A percentile compares a stretch with the other conserved stretches of the same genome.
Conservation (phyloP, 2,329 filamentous ascomycete genomes). For the Allantophomopsis lycopodina region DNA sequence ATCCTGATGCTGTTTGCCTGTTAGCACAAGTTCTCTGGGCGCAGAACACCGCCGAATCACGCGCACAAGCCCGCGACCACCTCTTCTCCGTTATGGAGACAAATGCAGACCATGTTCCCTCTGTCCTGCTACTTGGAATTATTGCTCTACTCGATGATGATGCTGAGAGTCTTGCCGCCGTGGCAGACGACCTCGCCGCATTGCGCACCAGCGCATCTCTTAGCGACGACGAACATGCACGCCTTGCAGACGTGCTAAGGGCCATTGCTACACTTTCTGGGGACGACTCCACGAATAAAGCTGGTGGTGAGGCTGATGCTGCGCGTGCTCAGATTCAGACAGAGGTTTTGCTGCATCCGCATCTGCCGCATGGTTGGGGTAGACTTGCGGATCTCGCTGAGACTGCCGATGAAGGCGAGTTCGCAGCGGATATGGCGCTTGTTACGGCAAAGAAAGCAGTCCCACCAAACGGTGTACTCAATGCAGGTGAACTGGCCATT, state of each 20-base stretch:
- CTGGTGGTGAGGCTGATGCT: slow-evolving; percentile 13
- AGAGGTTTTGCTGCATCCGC: slow-evolving; percentile 70
- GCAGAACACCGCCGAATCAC: slow-evolving; percentile 61
- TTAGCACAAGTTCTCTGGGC: slow-evolving; percentile 91
- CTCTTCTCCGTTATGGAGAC: slow-evolving; percentile 70
- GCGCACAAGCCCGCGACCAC: slow-evolving; percentile 62
- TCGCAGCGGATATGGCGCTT: slow-evolving; percentile 59
- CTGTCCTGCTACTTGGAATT: slow-evolving; percentile 68
- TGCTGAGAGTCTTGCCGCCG: slow-evolving; percentile 65
- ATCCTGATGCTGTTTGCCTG: slow-evolving; percentile 76
- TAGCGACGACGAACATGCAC: slow-evolving; percentile 46
- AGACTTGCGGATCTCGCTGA: slow-evolving; percentile 50
- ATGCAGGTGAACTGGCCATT: slow-evolving; percentile 53
- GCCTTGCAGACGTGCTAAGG: slow-evolving; percentile 63
- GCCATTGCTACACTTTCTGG: slow-evolving; percentile 50
- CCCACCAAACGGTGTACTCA: slow-evolving; percentile 56
- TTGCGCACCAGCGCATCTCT: slow-evolving; percentile 57
- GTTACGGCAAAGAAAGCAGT: slow-evolving; percentile 63
- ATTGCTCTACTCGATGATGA: slow-evolving; percentile 76
- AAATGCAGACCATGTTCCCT: slow-evolving; percentile 62
- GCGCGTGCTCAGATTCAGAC: slow-evolving; percentile 53
- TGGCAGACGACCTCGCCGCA: slow-evolving; percentile 60
- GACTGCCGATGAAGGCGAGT: slow-evolving; percentile 25
- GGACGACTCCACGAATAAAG: slow-evolving; percentile 32
- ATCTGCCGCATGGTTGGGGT: slow-evolving; percentile 70